Percentiles rank a stretch among this genome's conserved stretches.
phyloP scores from a whole-genome alignment of 257 asterid species.

The Salvia splendens region DNA sequence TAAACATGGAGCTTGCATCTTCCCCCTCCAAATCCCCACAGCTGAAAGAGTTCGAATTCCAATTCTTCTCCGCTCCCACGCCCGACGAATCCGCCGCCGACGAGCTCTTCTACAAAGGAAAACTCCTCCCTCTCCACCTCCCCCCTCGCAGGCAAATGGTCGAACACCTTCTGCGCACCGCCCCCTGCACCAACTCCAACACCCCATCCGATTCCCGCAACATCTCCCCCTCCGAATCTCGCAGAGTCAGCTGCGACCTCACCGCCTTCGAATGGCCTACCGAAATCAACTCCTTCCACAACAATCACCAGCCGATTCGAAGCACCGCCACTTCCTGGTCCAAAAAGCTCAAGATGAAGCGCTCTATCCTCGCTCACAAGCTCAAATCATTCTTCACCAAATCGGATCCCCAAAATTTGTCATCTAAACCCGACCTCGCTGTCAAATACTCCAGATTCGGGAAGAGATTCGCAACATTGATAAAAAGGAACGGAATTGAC shows the following conservation, averaged over 20 bases:
- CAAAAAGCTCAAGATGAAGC: slow-evolving; percentile 38
- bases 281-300: slow-evolving; percentile 40
- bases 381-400: slow-evolving; percentile 39
- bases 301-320: neutral
- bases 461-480: slow-evolving; percentile 42
- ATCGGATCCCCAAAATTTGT: neutral
- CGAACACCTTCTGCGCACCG: slow-evolving; percentile 38
- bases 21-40: slow-evolving; percentile 32
- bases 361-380: slow-evolving; percentile 31
- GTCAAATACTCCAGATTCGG: slow-evolving; percentile 30
- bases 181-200: slow-evolving; percentile 42
- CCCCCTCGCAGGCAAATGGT: slow-evolving; percentile 55
- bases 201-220: slow-evolving; percentile 54
- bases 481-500: slow-evolving; percentile 35
- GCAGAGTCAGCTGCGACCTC: slow-evolving; percentile 64
- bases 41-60: slow-evolving; percentile 64
- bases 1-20: slow-evolving; percentile 42
- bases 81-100: slow-evolving; percentile 55
- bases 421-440: neutral
- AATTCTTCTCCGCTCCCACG: slow-evolving; percentile 41
- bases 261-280: slow-evolving; percentile 62
- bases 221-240: slow-evolving; percentile 63
- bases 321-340: slow-evolving; percentile 31
- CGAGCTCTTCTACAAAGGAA: slow-evolving; percentile 76
- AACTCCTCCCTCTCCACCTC: slow-evolving; percentile 73